phyloP scores from a whole-genome alignment of 257 asterid species.

The Forsythia suspensa region DNA sequence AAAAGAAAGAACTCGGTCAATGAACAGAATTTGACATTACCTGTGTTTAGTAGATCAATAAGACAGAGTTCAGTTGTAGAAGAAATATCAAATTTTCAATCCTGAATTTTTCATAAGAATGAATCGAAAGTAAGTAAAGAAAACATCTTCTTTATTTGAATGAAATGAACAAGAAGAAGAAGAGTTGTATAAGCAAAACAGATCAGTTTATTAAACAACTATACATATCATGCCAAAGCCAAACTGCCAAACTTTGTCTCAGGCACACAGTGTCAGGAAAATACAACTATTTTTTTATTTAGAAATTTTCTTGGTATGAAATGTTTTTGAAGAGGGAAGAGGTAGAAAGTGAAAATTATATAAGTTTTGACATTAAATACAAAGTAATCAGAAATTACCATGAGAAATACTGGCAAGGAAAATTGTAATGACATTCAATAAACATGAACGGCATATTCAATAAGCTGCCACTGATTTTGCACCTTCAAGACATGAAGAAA shows the following conservation, averaged over 20 bases:
- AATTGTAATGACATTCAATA: background rate
- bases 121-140: background rate
- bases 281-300: background rate
- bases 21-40: background rate
- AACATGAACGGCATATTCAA: background rate
- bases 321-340: background rate
- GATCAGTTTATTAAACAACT: background rate
- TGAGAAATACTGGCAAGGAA: background rate
- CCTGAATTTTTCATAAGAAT: background rate
- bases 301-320: background rate
- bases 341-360: background rate
- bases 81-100: background rate
- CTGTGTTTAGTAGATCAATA: background rate
- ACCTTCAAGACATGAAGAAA: too few species aligned
- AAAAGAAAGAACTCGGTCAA: background rate
- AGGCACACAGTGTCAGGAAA: background rate
- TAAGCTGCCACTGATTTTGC: too few species aligned
- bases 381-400: background rate
- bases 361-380: background rate
- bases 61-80: background rate
- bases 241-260: background rate
- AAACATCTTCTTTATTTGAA: background rate
- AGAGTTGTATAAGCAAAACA: background rate
- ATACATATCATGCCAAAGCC: too few species aligned
- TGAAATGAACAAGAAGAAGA: background rate